These are phyloP conservation scores for Hymenoscyphus linearis DNA, from an alignment of 2,329 filamentous ascomycete species.

Conservation along the genomic window DNA sequence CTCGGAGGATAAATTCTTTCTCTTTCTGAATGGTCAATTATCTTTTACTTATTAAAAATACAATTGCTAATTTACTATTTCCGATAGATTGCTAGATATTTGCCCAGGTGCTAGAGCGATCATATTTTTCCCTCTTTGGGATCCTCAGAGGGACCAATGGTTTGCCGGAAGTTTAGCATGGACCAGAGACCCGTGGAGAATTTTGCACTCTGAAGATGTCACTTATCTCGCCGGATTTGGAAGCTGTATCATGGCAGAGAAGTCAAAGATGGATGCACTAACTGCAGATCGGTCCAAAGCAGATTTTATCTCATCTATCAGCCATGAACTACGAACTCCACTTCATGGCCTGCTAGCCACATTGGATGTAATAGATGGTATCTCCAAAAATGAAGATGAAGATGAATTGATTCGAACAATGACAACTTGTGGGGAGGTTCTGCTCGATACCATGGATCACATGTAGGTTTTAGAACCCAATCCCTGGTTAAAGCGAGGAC, in stretches of 20 bases:
- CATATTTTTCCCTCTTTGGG: constrained; percentile 40
- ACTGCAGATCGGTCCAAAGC: constrained; percentile 40
- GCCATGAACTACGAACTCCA: constrained; percentile 55
- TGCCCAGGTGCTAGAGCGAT: constrained; percentile 41
- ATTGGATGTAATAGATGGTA: constrained; percentile 46
- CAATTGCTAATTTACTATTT: not conserved
- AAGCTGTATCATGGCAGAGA: constrained; percentile 50
- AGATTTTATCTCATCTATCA: constrained; percentile 54
- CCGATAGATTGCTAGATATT: constrained; percentile 16
- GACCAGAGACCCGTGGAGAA: constrained; percentile 37
- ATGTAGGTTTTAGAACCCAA: constrained; percentile 34
- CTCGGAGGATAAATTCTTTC: too few species aligned
- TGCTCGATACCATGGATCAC: constrained; percentile 48
- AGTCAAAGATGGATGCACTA: constrained; percentile 43
- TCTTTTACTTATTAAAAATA: not conserved
- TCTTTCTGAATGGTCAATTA: too few species aligned
- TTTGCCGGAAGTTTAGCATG: constrained; percentile 45
- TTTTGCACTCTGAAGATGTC: constrained; percentile 41
- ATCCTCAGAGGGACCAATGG: constrained; percentile 39
- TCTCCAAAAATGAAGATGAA: constrained; percentile 39
- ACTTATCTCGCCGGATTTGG: constrained; percentile 46
- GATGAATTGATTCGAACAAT: constrained; percentile 42
- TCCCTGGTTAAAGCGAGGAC: too few species aligned
- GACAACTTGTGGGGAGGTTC: constrained; percentile 43
- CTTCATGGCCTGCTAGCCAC: constrained; percentile 54